A percentile compares a stretch with the other conserved stretches of the same genome.
These are phyloP conservation scores for Cornus controversa DNA, from an alignment of 148 eudicot species.

Conservation along the genomic window DNA sequence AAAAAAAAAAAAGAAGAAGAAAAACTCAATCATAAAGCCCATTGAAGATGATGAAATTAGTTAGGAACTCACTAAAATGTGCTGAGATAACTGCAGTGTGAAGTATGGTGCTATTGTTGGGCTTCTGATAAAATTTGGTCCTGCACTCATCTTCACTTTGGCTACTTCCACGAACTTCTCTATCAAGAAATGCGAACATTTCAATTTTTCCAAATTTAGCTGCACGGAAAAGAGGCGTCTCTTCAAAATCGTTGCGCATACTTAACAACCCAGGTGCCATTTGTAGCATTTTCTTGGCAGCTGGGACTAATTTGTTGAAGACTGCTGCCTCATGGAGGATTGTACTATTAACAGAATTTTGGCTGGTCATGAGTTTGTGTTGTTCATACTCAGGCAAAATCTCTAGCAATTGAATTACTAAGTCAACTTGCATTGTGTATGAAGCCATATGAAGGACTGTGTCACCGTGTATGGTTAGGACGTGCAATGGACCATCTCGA, in stretches of 20 bases:
- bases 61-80: slow-evolving; percentile 6
- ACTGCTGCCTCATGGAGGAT: slow-evolving; percentile 9
- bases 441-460: slow-evolving; percentile 15
- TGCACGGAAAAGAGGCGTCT: slow-evolving; percentile 9
- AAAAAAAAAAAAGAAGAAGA: no score
- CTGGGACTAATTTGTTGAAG: background rate
- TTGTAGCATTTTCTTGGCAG: background rate
- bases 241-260: background rate
- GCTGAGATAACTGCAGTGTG: background rate
- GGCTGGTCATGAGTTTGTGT: background rate
- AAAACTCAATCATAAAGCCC: no score
- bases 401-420: background rate
- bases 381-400: background rate
- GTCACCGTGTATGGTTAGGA: slow-evolving; percentile 2
- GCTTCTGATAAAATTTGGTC: background rate
- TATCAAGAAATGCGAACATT: slow-evolving; percentile 4
- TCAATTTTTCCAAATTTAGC: background rate
- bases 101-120: slow-evolving; percentile 1
- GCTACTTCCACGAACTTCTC: background rate
- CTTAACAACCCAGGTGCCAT: background rate
- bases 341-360: background rate
- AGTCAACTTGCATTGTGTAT: background rate
- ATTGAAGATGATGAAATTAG: no score
- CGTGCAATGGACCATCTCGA: slow-evolving; percentile 9
- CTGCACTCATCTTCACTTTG: background rate